Conservation (phyloP, 2,329 filamentous ascomycete genomes). For the Clarireedia sp. region DNA sequence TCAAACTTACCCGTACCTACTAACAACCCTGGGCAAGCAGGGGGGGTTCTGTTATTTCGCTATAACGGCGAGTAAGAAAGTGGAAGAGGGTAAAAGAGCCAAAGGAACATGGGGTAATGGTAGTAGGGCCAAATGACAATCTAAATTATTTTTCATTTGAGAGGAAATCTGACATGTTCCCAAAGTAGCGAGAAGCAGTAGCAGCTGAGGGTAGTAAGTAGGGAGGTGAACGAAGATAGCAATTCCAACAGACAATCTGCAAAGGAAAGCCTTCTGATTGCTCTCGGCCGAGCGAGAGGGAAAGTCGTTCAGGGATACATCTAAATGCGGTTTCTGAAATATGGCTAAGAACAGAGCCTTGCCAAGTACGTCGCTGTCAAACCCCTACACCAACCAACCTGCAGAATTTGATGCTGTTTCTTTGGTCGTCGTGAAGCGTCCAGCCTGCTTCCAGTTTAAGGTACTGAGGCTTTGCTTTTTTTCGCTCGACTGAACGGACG, state of each 20-base stretch:
- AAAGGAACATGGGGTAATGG: constrained; percentile 2
- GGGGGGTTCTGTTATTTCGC: neutral
- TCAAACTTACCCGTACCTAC: neutral
- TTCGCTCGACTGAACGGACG: too few relatives aligned
- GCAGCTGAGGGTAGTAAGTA: neutral
- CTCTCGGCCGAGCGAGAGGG: neutral
- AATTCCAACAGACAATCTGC: constrained; percentile 3
- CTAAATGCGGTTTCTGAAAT: neutral
- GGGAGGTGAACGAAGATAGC: neutral
- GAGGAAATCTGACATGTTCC: neutral
- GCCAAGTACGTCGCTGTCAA: neutral
- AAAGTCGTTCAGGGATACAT: neutral
- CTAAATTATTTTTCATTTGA: neutral
- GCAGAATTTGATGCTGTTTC: neutral
- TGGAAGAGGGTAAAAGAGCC: neutral
- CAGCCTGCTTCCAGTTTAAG: too few relatives aligned
- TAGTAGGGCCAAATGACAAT: neutral
- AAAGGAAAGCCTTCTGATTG: neutral
- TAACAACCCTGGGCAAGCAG: neutral
- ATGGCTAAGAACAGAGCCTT: neutral
- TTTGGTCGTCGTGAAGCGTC: neutral
- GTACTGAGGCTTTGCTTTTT: too few relatives aligned
- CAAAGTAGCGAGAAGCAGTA: neutral
- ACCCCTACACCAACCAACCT: too few relatives aligned
- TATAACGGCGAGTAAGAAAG: neutral